A percentile compares a stretch with the other conserved stretches of the same genome.
These are phyloP conservation scores for Leccinum uliginosum DNA, from an alignment of 768 basidiomycete genomes.

Conservation along the genomic window DNA sequence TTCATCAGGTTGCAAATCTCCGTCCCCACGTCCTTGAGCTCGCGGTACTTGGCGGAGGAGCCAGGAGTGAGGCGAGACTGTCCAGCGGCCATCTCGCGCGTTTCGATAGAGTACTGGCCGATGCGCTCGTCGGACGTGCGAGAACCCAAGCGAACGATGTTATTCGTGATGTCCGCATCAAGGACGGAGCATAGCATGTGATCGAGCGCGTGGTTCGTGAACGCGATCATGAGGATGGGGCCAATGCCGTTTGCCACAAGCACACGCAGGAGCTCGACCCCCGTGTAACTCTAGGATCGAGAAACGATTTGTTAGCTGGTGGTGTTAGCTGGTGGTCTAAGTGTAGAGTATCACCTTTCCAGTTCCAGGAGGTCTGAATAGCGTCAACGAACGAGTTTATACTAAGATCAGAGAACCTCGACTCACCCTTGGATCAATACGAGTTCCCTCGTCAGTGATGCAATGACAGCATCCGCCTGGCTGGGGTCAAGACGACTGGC, in stretches of 20 bases:
- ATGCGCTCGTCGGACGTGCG: constrained; percentile 58
- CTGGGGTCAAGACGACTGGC: constrained; percentile 61
- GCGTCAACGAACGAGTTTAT: not conserved
- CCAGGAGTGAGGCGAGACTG: constrained; percentile 38
- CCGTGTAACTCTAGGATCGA: constrained; percentile 53
- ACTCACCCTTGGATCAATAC: constrained; percentile 69
- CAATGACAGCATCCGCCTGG: constrained; percentile 67
- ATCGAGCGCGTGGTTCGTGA: constrained; percentile 79
- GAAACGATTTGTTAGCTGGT: not conserved
- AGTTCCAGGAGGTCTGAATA: constrained; percentile 67
- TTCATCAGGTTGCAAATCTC: constrained; percentile 47
- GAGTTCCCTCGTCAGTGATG: constrained; percentile 55
- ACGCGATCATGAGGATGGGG: constrained; percentile 57
- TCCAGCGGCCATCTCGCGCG: constrained; percentile 44
- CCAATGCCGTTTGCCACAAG: constrained; percentile 49
- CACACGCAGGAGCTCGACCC: constrained; percentile 64
- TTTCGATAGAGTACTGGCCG: constrained; percentile 56
- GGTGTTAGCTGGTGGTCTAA: not conserved
- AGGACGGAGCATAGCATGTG: constrained; percentile 64
- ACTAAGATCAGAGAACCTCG: not conserved
- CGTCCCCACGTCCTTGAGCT: constrained; percentile 42
- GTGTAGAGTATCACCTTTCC: constrained; percentile 50
- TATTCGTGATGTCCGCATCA: constrained; percentile 57
- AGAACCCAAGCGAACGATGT: constrained; percentile 67
- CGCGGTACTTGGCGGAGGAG: constrained; percentile 30